Evolutionary conservation across 371 early-diverging fungal genomes (phyloP), one percentile per base, ranked within the genome.

Genomic region (Lichtheimia ramosa): DNA sequence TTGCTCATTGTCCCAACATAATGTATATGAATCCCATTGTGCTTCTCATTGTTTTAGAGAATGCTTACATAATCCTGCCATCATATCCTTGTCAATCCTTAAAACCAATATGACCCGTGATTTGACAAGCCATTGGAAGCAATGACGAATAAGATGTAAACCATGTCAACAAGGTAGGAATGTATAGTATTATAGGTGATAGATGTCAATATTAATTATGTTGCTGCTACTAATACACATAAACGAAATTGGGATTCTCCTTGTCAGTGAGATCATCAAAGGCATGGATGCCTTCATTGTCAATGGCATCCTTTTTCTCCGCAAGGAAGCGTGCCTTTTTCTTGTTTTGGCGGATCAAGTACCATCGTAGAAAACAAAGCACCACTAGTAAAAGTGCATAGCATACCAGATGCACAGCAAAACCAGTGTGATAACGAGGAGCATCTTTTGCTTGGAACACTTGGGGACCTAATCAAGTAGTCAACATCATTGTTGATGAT

Each of bases 191-290:
- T 28, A 7, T 28, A 28, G 28, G 3, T 3, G 28, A 28, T 28
- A 34, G 34, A 8, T 8, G 8, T 4, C 2, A 34, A 8, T 34
- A 34, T 34, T 10, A 34, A 8, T 34, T 8, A 34, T 34, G 34
- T 6, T 28, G 25, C 3, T 27, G 27, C 27, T 27, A 34, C 34
- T 34, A 67, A 25, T 56, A 67, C 3, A 56, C 64, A 49, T 67
- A 67, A 13, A 48, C 52, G 40, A 67, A 67, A 54, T 67, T 60
- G 20, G 63, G 57, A 16, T 67, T 67, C 42, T 67, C 57, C 3
- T 40, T 52, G 59, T 67, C 68, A 23, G 68, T 67, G 28, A 67
- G 52, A 43, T 67, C 68, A 25, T 67, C 58, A 51, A 67, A 67
- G 16, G 68, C 50, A 24, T 60, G 61, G 6, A 39, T 21, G 41